Conservation (phyloP, 1,139 yeast species). For the Nakaseomyces sp. region DNA sequence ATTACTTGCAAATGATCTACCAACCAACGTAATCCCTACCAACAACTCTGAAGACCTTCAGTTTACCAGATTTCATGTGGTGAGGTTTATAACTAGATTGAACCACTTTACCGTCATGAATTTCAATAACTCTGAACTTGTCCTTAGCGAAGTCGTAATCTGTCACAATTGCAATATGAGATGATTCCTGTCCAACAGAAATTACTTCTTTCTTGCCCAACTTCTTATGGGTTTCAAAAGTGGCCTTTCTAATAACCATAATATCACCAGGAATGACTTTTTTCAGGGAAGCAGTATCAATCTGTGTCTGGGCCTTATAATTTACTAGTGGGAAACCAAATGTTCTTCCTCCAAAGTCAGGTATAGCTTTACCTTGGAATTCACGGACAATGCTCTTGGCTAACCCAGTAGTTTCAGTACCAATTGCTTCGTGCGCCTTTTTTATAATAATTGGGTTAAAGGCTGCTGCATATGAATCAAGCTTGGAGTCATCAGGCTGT, state of each 20-base stretch:
- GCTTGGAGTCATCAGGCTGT: conserved; percentile 16
- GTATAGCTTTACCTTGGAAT: conserved; percentile 30
- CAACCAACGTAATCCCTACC: conserved; percentile 58
- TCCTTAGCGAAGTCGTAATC: conserved; percentile 71
- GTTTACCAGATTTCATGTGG: conserved; percentile 70
- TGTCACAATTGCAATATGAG: conserved; percentile 44
- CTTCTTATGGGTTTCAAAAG: conserved; percentile 61
- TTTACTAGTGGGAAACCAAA: conserved; percentile 63
- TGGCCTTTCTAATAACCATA: conserved; percentile 63
- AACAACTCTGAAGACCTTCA: conserved; percentile 67
- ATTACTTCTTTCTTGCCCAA: conserved; percentile 38
- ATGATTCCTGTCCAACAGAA: conserved; percentile 43
- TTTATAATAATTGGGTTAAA: conserved; percentile 40
- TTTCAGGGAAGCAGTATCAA: conserved; percentile 38
- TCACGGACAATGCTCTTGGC: conserved; percentile 8
- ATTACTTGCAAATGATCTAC: conserved; percentile 34
- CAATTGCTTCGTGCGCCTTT: conserved; percentile 38
- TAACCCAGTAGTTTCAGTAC: conserved; percentile 25
- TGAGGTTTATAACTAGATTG: conserved; percentile 57
- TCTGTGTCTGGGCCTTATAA: conserved; percentile 48
- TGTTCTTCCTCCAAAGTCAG: conserved; percentile 49
- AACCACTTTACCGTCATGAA: conserved; percentile 48
- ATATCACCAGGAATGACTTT: conserved; percentile 72
- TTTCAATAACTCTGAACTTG: conserved; percentile 67
- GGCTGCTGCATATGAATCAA: conserved; percentile 43